Base-by-base conservation (phyloP, 2,329 filamentous ascomycete genomes). In the Exophiala calicioides region DNA sequence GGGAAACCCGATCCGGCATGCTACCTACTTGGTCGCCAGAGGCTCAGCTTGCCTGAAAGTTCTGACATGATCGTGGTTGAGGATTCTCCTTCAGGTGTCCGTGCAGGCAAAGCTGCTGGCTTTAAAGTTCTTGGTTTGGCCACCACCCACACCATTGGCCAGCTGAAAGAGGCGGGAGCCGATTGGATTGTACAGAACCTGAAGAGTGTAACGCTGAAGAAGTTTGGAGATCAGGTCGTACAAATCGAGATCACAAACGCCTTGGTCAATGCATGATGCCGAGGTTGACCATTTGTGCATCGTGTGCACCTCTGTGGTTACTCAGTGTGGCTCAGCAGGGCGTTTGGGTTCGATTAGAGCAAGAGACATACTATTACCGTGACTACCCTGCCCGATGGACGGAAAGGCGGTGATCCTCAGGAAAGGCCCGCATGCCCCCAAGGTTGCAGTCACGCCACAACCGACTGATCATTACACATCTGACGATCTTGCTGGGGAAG, bases 151-250 rank as follows among this genome's bases (percentile, higher is more conserved):
- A 81, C 79, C 19, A 72, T 84, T 34, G 80, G 82, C 58, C 80
- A 90, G 70, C 77, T 95, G 38, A 70, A 76, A 51, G 80, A 78
- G 35, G 88, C 89, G 3, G 84, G 81, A n/a, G 88, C 90, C 33
- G 89, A 95, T 71, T 95, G 87, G 84, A 82, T 95, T 40, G 84
- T 95, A 47, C 75, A 76, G 66, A 88, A 96, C 68, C 74, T 95
- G 70, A 74, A 77, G 47, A 90, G 86, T 56, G 80, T 95, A 53
- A 80, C 69, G 58, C 71, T 94, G 44, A 70, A 72, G 59, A 19
- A 20, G 19, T 52, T 53, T 30, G 35, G 42, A 19, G 31, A 54
- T n/a, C 50, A 44, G 4, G 44, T 38, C 12, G 38, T 47, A 42
- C 40, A 52, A 29, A 47, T 58, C 35, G 50, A 55, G 44, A 54